Conservation (phyloP, 129 eudicot genomes). For the Flaveria linearis region DNA sequence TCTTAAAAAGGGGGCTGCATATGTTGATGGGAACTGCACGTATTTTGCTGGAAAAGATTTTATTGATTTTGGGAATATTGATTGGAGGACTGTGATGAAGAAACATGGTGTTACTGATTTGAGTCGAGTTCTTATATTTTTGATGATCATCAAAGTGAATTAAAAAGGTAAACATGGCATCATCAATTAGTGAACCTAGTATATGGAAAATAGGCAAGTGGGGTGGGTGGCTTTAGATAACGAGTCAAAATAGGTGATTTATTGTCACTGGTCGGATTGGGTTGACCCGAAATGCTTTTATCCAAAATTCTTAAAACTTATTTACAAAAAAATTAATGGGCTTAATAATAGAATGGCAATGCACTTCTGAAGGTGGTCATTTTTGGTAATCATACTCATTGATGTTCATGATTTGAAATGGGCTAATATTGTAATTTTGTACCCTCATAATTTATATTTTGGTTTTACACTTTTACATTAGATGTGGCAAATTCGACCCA, state of each 20-base stretch:
- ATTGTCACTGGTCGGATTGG: not conserved
- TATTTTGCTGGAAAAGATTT: slow-evolving; percentile 98
- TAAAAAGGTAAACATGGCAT: slow-evolving; percentile 61
- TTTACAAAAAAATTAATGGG: not conserved
- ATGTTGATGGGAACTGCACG: slow-evolving; percentile 94
- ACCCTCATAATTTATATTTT: not conserved
- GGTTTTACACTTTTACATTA: slow-evolving; percentile 15
- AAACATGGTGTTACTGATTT: slow-evolving; percentile 71
- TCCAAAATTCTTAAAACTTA: not conserved
- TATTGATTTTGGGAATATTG: slow-evolving; percentile 84
- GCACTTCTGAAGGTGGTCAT: not conserved
- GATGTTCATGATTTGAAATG: not conserved
- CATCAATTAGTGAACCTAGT: not conserved
- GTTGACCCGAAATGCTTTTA: not conserved
- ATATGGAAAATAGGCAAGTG: not conserved
- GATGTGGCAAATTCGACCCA: not conserved
- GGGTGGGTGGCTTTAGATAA: not conserved
- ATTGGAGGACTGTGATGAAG: slow-evolving; percentile 77
- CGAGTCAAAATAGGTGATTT: not conserved
- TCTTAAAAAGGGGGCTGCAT: slow-evolving; percentile 89
- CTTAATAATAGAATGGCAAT: not conserved
- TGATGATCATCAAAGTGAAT: slow-evolving; percentile 95
- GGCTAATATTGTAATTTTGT: not conserved
- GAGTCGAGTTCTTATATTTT: slow-evolving; percentile 82
- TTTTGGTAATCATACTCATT: not conserved